A percentile compares a stretch with the other conserved stretches of the same genome.
These are phyloP conservation scores for Trichoderma citrinoviride DNA, from an alignment of 2,329 filamentous ascomycete genomes.

Conservation along the genomic window DNA sequence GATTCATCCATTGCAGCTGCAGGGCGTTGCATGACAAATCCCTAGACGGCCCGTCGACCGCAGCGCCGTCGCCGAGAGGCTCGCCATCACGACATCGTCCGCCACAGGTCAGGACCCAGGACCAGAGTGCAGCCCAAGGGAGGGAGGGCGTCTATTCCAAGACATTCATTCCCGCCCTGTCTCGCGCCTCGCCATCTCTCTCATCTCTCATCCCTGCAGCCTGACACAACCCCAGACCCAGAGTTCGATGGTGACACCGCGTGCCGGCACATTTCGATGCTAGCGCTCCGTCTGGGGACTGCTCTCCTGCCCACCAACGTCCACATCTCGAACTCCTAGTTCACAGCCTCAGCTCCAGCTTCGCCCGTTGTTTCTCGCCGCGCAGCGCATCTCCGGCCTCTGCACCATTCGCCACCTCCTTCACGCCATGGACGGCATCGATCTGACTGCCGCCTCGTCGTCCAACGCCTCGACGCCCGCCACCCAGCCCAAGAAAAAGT, in stretches of 20 bases:
- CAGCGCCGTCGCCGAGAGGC: background rate
- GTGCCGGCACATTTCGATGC: background rate
- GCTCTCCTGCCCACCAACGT: background rate
- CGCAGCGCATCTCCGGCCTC: background rate
- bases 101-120: too few relatives aligned
- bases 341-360: background rate
- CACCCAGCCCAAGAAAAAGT: slow-evolving; percentile 46
- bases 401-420: too few relatives aligned
- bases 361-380: background rate
- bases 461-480: slow-evolving; percentile 2
- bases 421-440: background rate
- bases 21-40: slow-evolving; percentile 10
- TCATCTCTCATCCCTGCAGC: background rate
- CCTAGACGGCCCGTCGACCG: background rate
- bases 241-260: slow-evolving; percentile 16
- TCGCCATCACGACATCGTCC: background rate
- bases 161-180: background rate
- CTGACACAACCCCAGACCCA: background rate
- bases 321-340: background rate
- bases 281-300: background rate
- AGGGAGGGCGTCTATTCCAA: background rate
- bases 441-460: background rate
- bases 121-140: background rate
- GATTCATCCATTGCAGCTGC: background rate
- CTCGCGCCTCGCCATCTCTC: background rate